Evolutionary conservation across 2,329 filamentous ascomycete species (phyloP).

Genomic region (Niveomyces coronatus): DNA sequence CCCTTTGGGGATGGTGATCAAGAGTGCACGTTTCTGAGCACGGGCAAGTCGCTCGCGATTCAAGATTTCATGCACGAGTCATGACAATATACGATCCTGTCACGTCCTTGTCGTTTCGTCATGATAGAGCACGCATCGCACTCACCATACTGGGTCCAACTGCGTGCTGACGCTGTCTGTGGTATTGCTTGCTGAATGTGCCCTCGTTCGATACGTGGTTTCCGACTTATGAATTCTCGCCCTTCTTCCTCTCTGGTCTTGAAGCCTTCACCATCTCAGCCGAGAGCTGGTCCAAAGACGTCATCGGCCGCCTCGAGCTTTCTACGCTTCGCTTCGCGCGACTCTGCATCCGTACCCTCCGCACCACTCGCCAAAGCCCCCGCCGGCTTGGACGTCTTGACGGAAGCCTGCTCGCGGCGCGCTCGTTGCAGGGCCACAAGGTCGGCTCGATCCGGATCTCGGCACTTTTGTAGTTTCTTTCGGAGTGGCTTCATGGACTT

Average conservation of each 20-base stretch:
- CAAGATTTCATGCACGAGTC: too few species aligned
- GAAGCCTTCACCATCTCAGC: neutral
- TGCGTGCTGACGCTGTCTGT: too few species aligned
- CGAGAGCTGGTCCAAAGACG: conserved; percentile 35
- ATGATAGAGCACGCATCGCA: neutral
- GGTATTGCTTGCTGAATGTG: too few species aligned
- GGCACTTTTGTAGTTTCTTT: conserved; percentile 61
- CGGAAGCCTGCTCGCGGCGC: conserved; percentile 43
- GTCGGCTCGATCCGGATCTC: conserved; percentile 65
- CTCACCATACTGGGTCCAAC: neutral
- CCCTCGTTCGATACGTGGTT: neutral
- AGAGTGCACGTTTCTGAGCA: too few species aligned
- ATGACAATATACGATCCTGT: too few species aligned
- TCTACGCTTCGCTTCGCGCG: conserved; percentile 34
- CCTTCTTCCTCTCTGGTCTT: neutral
- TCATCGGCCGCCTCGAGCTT: conserved; percentile 34
- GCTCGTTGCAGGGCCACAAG: conserved; percentile 58
- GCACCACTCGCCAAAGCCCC: conserved; percentile 29
- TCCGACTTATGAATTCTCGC: neutral
- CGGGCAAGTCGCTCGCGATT: too few species aligned
- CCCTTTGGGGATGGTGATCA: too few species aligned
- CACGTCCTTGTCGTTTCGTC: too few species aligned
- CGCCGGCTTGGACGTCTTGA: conserved; percentile 27
- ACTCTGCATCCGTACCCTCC: conserved; percentile 33
- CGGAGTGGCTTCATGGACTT: conserved; percentile 45